These are phyloP conservation scores for Alternaria sp. DNA, from an alignment of 2,329 filamentous ascomycete species.

Conservation along the genomic window DNA sequence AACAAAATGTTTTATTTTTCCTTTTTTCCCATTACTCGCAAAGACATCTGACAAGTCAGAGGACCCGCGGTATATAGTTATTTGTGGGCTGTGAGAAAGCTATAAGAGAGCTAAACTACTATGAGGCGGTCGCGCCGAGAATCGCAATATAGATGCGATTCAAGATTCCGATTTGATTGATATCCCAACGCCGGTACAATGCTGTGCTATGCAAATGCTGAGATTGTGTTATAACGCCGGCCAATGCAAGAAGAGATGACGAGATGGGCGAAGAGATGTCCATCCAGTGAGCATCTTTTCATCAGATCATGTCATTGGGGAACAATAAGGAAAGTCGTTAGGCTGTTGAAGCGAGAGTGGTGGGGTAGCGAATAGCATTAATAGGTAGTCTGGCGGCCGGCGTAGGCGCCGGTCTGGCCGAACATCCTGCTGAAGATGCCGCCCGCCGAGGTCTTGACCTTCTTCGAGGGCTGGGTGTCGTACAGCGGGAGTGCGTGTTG, in stretches of 20 bases:
- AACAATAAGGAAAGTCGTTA: slow-evolving; percentile 21
- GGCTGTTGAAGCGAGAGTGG: slow-evolving; percentile 28
- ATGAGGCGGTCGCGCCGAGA: not conserved
- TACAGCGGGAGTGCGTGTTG: slow-evolving; percentile 47
- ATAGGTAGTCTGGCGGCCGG: slow-evolving; percentile 37
- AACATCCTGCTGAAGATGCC: slow-evolving; percentile 50
- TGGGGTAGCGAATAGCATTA: slow-evolving; percentile 35
- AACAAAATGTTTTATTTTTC: slow-evolving; percentile 7
- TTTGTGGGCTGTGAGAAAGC: not conserved
- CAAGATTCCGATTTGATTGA: slow-evolving; percentile 2
- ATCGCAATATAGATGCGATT: slow-evolving; percentile 5
- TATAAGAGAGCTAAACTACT: slow-evolving; percentile 1
- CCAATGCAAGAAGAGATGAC: slow-evolving; percentile 8
- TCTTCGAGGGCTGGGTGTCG: slow-evolving; percentile 50
- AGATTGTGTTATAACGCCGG: slow-evolving; percentile 8
- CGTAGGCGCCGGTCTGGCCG: slow-evolving; percentile 34
- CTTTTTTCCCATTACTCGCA: slow-evolving; percentile 17
- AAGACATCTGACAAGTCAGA: not conserved
- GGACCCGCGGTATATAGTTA: not conserved
- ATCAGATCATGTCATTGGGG: slow-evolving; percentile 15
- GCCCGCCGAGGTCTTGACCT: slow-evolving; percentile 44
- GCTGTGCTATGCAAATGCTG: slow-evolving; percentile 13
- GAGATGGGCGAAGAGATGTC: slow-evolving; percentile 15
- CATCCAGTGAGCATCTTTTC: slow-evolving; percentile 16
- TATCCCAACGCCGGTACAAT: slow-evolving; percentile 13